Base-by-base conservation (phyloP, 306 rosid species). In the Lotus japonicus region DNA sequence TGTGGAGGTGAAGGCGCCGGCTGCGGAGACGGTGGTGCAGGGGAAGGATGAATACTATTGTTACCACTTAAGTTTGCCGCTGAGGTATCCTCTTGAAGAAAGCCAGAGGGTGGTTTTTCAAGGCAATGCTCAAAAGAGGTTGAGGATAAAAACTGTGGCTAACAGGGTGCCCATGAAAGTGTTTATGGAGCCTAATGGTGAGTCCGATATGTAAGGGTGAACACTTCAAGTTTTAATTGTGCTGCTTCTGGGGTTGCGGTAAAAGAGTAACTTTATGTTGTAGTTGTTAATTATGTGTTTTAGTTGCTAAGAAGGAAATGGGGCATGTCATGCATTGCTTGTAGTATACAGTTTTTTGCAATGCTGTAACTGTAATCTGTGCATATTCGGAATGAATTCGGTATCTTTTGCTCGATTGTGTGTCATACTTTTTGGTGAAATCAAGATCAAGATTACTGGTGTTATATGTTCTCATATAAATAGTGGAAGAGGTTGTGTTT, bases 21-120 rank as follows among this genome's bases (percentile, higher is more conserved):
- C 53, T 5, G 64, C 74, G 41, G 81, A 73, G 17, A 66, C 76
- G 1, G 5, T 78, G 35, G 84, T 80, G 62, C 66, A 54, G 4
- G 91, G 92, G 21, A 78, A 88, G 44, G 87, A 84, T 8, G 76
- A 79, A 69, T 91, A 88, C 45, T 74, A 74, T 67, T 75, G 84
- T 14, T 64, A 73, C 15, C 75, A 66, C 10, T 77, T 82, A 39
- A 70, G 56, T 57, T 71, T 86, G 53, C 74, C 75, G 0, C 3
- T 83, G 16, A 71, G 72, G 69, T 83, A 76, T 4, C 38, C 64
- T 0, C 9, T 72, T 16, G 57, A 50, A 2, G 72, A 61, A 9
- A 7, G 9, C 9, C 9, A 35, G 2, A 38, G 9, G 11, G 11
- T 38, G 42, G 11, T 1, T 38, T 3, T 38, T 38, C 50, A 66